Conservation (phyloP, 495 filamentous ascomycete species). For the Chaetomium cochliodes region DNA sequence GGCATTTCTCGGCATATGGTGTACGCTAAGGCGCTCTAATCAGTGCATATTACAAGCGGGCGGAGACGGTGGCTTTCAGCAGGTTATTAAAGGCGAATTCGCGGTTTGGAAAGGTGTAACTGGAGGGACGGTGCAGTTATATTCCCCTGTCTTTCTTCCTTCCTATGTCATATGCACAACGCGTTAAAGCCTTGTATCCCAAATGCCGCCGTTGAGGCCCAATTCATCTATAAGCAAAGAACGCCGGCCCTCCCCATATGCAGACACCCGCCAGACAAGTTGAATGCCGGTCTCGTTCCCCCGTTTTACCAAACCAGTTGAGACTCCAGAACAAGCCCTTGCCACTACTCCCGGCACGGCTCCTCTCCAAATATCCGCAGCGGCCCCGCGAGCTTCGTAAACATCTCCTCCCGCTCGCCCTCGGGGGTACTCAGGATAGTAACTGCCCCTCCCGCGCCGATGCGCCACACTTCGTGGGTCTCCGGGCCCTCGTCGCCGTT, state of each 20-base stretch:
- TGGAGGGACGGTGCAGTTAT: no score
- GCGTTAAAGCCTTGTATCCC: slow-evolving; percentile 16
- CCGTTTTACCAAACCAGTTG: neutral
- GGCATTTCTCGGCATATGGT: slow-evolving; percentile 7
- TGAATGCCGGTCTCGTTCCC: slow-evolving; percentile 13
- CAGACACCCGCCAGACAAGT: slow-evolving; percentile 17
- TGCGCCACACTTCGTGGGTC: slow-evolving; percentile 62
- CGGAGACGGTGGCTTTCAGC: slow-evolving; percentile 4
- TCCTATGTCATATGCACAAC: slow-evolving; percentile 1
- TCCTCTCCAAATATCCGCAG: slow-evolving; percentile 53
- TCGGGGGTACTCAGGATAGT: slow-evolving; percentile 73
- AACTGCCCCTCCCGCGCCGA: slow-evolving; percentile 87
- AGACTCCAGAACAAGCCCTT: neutral
- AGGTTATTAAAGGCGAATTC: neutral
- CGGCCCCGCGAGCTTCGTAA: slow-evolving; percentile 71
- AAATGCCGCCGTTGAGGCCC: slow-evolving; percentile 18
- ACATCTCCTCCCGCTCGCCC: slow-evolving; percentile 90
- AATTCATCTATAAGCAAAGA: slow-evolving; percentile 5
- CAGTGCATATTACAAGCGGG: slow-evolving; percentile 1
- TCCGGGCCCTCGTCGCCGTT: slow-evolving; percentile 25
- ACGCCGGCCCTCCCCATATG: neutral
- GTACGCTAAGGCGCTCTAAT: slow-evolving; percentile 7
- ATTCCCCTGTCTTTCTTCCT: neutral
- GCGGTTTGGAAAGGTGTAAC: neutral
- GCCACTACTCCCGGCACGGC: slow-evolving; percentile 9